Percentiles rank a stretch among this genome's conserved stretches.
Conservation (phyloP, 2,329 filamentous ascomycete species). For the Exophiala aquamarina region DNA sequence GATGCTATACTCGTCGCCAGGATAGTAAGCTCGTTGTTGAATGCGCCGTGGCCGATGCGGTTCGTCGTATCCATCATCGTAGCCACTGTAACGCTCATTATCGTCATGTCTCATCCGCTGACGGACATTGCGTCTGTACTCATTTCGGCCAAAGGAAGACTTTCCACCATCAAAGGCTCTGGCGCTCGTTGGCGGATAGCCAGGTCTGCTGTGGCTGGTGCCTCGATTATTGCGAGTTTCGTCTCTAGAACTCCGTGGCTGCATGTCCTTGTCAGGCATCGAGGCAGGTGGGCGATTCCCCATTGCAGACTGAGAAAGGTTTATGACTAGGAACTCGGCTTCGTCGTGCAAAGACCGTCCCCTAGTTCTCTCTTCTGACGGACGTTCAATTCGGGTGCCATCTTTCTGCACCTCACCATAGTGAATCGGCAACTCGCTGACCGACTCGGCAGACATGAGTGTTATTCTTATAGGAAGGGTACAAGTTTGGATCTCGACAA, state of each 20-base stretch:
- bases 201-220: neutral
- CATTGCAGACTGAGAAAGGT: neutral
- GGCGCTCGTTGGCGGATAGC: neutral
- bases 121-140: conserved; percentile 1
- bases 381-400: neutral
- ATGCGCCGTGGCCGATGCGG: conserved; percentile 4
- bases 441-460: neutral
- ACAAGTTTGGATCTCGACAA: neutral
- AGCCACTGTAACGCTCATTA: conserved; percentile 6
- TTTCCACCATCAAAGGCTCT: neutral
- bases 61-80: conserved; percentile 7
- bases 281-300: neutral
- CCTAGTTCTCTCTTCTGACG: neutral
- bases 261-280: neutral
- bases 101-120: conserved; percentile 4
- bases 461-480: neutral
- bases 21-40: conserved; percentile 1
- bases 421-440: neutral
- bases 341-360: neutral
- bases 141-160: neutral
- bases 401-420: conserved; percentile 1
- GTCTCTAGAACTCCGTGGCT: neutral
- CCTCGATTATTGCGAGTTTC: neutral
- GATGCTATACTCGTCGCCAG: neutral
- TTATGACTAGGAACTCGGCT: neutral